Percentiles rank a stretch among this genome's conserved stretches.
Conservation (phyloP, 2,329 filamentous ascomycete genomes). For the Achaetomium macrosporum region DNA sequence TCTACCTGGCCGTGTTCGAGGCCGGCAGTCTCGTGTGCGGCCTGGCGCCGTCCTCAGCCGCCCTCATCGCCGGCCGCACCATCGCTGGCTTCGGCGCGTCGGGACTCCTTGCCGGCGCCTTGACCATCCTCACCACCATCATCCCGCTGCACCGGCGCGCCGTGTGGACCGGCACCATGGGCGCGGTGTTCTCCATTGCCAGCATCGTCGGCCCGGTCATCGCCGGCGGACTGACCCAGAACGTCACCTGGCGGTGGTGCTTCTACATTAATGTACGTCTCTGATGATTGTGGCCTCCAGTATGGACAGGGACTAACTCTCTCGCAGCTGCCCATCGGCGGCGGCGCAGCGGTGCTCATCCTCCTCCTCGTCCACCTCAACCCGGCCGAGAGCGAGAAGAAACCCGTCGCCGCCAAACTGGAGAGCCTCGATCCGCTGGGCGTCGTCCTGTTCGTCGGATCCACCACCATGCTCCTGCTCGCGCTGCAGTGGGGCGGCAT, state of each 20-base stretch:
- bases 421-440: not conserved
- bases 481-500: not conserved
- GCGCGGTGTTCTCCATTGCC: not conserved
- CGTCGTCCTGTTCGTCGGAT: not conserved
- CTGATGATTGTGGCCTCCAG: no score
- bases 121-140: not conserved
- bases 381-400: not conserved
- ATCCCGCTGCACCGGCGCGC: not conserved
- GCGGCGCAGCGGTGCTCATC: no score
- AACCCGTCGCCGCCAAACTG: not conserved
- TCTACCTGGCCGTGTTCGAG: not conserved
- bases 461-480: not conserved
- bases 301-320: no score
- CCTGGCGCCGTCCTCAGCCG: not conserved
- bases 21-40: constrained; percentile 1
- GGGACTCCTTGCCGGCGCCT: not conserved
- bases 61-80: constrained; percentile 4
- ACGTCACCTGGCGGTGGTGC: constrained; percentile 2
- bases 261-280: not conserved
- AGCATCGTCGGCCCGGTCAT: not conserved
- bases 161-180: not conserved
- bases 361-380: no score
- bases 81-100: not conserved
- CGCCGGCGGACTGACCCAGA: not conserved
- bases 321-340: no score